Conservation (phyloP, 495 filamentous ascomycete genomes). For the Trichoderma virens region DNA sequence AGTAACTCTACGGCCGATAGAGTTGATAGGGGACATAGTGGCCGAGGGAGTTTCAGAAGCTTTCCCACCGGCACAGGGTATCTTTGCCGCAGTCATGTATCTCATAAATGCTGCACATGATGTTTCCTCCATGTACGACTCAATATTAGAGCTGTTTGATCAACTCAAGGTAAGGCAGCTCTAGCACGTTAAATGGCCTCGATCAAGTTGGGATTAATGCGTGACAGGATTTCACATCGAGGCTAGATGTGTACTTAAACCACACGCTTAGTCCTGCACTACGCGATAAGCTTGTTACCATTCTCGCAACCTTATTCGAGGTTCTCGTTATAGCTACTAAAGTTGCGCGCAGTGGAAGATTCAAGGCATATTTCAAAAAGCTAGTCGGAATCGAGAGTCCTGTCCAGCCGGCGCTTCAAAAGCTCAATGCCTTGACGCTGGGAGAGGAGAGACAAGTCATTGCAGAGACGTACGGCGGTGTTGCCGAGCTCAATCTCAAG, state of each 20-base stretch:
- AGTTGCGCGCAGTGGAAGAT: conserved; percentile 21
- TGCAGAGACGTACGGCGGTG: conserved; percentile 18
- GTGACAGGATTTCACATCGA: conserved; percentile 26
- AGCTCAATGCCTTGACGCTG: conserved; percentile 21
- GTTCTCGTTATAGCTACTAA: conserved; percentile 27
- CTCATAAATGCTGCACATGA: conserved; percentile 28
- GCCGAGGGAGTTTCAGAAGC: conserved; percentile 19
- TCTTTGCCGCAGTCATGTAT: conserved; percentile 26
- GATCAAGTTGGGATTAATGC: neutral
- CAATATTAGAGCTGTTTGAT: conserved; percentile 23
- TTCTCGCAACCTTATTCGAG: conserved; percentile 27
- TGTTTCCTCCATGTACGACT: conserved; percentile 24
- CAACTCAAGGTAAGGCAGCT: conserved; percentile 13
- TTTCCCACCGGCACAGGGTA: conserved; percentile 23
- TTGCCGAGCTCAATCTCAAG: conserved; percentile 12
- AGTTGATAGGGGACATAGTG: conserved; percentile 23
- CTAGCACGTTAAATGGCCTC: neutral
- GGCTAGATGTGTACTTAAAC: conserved; percentile 22
- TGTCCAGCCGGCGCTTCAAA: conserved; percentile 19
- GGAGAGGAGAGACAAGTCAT: conserved; percentile 23
- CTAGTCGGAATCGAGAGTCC: conserved; percentile 24
- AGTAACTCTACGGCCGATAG: conserved; percentile 19
- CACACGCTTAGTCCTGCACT: conserved; percentile 21
- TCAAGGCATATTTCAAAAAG: conserved; percentile 20
- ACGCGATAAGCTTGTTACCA: conserved; percentile 22